Conservation (phyloP, 2,329 filamentous ascomycete genomes). For the Aspergillus costaricaensis region DNA sequence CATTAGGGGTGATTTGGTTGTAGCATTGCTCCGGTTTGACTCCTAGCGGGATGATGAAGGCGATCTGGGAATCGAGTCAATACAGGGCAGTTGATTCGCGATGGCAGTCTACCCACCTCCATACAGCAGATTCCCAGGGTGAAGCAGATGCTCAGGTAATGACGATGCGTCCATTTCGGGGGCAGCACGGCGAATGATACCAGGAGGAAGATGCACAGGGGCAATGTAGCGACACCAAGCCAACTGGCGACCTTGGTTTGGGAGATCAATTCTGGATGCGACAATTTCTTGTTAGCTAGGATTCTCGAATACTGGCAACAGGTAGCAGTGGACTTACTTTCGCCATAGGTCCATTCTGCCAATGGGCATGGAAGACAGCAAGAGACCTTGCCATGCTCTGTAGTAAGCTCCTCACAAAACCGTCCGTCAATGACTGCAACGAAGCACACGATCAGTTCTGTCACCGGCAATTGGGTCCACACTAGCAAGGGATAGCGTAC, state of each 20-base stretch:
- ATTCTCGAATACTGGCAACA: no score
- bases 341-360: slow-evolving; percentile 71
- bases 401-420: slow-evolving; percentile 55
- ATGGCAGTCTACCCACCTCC: slow-evolving; percentile 61
- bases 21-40: slow-evolving; percentile 78
- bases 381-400: slow-evolving; percentile 50
- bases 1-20: slow-evolving; percentile 87
- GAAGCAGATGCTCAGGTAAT: slow-evolving; percentile 90
- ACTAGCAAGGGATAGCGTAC: slow-evolving; percentile 52
- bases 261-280: slow-evolving; percentile 48
- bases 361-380: slow-evolving; percentile 93
- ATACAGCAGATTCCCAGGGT: slow-evolving; percentile 74
- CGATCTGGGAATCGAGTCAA: slow-evolving; percentile 58
- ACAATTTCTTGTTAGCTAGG: background rate
- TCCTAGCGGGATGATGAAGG: slow-evolving; percentile 85
- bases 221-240: slow-evolving; percentile 73
- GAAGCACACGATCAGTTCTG: slow-evolving; percentile 13
- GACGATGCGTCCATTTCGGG: slow-evolving; percentile 83
- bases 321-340: slow-evolving; percentile 42
- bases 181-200: slow-evolving; percentile 78
- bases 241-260: slow-evolving; percentile 73
- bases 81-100: background rate
- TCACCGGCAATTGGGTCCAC: slow-evolving; percentile 26
- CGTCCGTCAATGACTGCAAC: slow-evolving; percentile 60
- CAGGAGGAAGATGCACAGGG: slow-evolving; percentile 74